phyloP scores from a whole-genome alignment of 2,329 filamentous ascomycete genomes.

The Xylariales sp. region DNA sequence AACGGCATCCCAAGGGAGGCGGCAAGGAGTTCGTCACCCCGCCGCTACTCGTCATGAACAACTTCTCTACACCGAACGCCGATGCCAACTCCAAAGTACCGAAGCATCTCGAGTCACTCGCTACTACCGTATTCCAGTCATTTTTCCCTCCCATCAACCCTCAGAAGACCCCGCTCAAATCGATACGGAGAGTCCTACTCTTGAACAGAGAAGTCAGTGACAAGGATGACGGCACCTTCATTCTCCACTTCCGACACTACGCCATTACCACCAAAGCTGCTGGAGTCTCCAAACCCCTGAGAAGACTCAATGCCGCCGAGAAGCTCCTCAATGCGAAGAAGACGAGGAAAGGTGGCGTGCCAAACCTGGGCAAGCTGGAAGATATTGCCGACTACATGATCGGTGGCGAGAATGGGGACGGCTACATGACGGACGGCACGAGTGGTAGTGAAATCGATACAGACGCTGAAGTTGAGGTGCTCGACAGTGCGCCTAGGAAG shows the following conservation, averaged over 20 bases:
- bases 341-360: constrained; percentile 66
- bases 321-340: constrained; percentile 61
- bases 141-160: constrained; percentile 95
- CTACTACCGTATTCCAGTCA: constrained; percentile 92
- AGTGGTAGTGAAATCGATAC: constrained; percentile 92
- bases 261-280: constrained; percentile 87
- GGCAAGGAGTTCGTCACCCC: constrained; percentile 83
- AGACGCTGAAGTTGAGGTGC: constrained; percentile 90
- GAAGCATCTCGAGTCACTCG: constrained; percentile 87
- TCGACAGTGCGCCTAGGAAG: constrained; percentile 57
- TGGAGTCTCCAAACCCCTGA: constrained; percentile 77
- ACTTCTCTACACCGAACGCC: constrained; percentile 67
- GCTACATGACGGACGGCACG: constrained; percentile 80
- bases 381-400: constrained; percentile 95
- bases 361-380: constrained; percentile 84
- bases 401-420: constrained; percentile 68
- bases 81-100: constrained; percentile 68
- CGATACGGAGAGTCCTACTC: constrained; percentile 87
- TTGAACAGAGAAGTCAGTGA: constrained; percentile 69
- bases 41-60: constrained; percentile 97
- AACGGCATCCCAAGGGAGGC: constrained; percentile 76
- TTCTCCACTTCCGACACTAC: constrained; percentile 87
- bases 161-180: constrained; percentile 79
- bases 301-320: constrained; percentile 80
- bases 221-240: constrained; percentile 64